phyloP scores from a whole-genome alignment of 306 rosid species.

The Gynostemma pentaphyllum region DNA sequence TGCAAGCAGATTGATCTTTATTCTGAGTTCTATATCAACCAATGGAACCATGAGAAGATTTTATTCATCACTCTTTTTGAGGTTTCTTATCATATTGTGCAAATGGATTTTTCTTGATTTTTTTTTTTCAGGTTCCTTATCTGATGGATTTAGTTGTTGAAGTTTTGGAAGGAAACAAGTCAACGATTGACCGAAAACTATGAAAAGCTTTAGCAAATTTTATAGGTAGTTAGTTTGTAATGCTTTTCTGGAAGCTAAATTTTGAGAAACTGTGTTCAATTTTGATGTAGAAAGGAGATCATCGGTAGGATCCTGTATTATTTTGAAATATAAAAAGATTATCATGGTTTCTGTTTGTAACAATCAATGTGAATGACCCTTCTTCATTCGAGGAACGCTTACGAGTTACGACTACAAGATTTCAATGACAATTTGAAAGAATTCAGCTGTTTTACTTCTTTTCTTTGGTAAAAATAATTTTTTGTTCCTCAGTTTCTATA shows the following conservation, averaged over 20 bases:
- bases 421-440: not conserved
- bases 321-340: not conserved
- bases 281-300: not conserved
- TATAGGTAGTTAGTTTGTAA: not conserved
- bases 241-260: not conserved
- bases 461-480: not conserved
- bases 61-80: not conserved
- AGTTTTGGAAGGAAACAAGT: not conserved
- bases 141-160: not conserved
- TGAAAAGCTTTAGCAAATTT: not conserved
- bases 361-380: not conserved
- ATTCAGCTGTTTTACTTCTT: not conserved
- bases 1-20: not conserved
- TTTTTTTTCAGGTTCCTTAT: not conserved
- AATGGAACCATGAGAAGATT: not conserved
- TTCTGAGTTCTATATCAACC: not conserved
- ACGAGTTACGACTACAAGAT: not conserved
- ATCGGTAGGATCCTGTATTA: not conserved
- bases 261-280: conserved; percentile 3
- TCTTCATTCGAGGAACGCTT: not conserved
- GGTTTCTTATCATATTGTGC: not conserved
- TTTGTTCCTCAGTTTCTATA: not conserved
- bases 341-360: not conserved
- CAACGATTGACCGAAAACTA: not conserved
- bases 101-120: not conserved